Evolutionary conservation across 495 filamentous ascomycete genomes (phyloP).

Genomic region (Lophiostoma macrostomum): DNA sequence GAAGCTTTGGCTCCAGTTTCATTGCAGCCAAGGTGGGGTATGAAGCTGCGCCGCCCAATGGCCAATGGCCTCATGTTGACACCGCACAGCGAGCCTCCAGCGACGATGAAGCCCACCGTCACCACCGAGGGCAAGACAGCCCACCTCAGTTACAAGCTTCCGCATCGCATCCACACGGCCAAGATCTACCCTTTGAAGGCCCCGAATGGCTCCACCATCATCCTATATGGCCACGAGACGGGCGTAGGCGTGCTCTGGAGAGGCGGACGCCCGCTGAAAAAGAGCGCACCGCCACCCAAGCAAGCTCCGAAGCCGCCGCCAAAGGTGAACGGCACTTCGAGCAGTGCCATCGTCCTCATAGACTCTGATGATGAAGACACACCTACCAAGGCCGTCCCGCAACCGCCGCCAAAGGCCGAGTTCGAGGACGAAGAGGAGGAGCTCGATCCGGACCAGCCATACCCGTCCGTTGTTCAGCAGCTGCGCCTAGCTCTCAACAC

Average conservation of each 20-base stretch:
- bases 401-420: conserved; percentile 31
- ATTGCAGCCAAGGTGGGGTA: too few species aligned
- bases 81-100: background rate
- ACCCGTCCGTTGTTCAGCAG: conserved; percentile 43
- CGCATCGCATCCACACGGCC: conserved; percentile 68
- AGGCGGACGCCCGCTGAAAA: conserved; percentile 66
- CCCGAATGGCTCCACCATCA: conserved; percentile 79
- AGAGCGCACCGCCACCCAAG: conserved; percentile 33
- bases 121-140: conserved; percentile 41
- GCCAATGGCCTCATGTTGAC: too few species aligned
- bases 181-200: conserved; percentile 72
- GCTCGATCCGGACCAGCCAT: conserved; percentile 51
- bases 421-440: conserved; percentile 62
- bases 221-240: conserved; percentile 77
- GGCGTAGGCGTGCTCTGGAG: conserved; percentile 78
- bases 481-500: conserved; percentile 39
- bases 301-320: conserved; percentile 37
- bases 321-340: conserved; percentile 40
- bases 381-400: conserved; percentile 47
- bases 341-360: conserved; percentile 69
- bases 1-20: too few species aligned
- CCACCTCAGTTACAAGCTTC: conserved; percentile 67
- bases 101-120: conserved; percentile 33
- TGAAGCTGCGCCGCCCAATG: background rate
- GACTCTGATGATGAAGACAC: conserved; percentile 80